Conservation (phyloP, 371 early-diverging fungal genomes). For the Phascolomyces articulosus region DNA sequence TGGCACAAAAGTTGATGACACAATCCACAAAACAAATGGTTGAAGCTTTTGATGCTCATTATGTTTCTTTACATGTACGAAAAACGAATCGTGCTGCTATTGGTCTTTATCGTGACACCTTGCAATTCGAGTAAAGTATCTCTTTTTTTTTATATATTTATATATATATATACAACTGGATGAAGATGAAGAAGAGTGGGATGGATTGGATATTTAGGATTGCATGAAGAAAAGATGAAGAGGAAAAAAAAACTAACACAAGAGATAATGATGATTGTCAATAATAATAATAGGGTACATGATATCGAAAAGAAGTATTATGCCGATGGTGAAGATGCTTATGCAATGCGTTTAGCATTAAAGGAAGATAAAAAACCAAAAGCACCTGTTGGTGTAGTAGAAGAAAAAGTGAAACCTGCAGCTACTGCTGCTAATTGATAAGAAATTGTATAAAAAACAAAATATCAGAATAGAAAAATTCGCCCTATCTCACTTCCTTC, state of each 20-base stretch:
- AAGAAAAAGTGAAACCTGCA: slow-evolving; percentile 38
- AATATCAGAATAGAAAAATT: neutral
- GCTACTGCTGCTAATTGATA: slow-evolving; percentile 25
- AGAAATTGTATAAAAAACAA: neutral
- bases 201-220: neutral
- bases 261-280: neutral
- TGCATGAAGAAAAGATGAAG: neutral
- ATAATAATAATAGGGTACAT: slow-evolving; percentile 61
- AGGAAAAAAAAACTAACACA: neutral
- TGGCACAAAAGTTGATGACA: slow-evolving; percentile 95
- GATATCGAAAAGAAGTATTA: slow-evolving; percentile 96
- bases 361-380: slow-evolving; percentile 35
- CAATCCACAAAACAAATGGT: slow-evolving; percentile 92
- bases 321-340: slow-evolving; percentile 97
- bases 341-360: slow-evolving; percentile 71
- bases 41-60: slow-evolving; percentile 84
- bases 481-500: neutral
- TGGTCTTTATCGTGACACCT: slow-evolving; percentile 88
- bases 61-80: slow-evolving; percentile 93
- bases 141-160: neutral
- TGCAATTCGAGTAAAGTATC: slow-evolving; percentile 82
- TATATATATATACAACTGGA: neutral
- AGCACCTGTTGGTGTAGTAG: slow-evolving; percentile 24
- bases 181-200: neutral
- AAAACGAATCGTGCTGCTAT: slow-evolving; percentile 94